These are phyloP conservation scores for Diutina ranongensis DNA, from an alignment of 1,139 yeast genomes.

Conservation along the genomic window DNA sequence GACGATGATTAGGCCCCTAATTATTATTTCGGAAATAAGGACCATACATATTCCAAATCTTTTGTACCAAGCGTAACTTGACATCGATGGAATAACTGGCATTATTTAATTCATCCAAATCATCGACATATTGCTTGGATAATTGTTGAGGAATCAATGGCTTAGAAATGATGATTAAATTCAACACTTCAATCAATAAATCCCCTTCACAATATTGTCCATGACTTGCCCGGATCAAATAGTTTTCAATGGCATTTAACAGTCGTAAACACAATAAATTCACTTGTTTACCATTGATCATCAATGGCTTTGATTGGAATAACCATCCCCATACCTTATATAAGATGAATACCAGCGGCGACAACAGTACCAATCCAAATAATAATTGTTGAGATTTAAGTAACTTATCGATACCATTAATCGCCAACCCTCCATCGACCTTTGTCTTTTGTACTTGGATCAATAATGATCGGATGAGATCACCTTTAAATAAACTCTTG, in stretches of 20 bases:
- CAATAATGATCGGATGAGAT: constrained; percentile 61
- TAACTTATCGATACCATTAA: constrained; percentile 81
- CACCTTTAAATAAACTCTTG: constrained; percentile 48
- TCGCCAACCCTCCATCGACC: constrained; percentile 87
- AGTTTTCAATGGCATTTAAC: constrained; percentile 47
- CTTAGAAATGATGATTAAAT: constrained; percentile 38
- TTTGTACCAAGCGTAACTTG: constrained; percentile 24
- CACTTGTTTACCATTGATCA: constrained; percentile 20
- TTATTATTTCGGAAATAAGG: constrained; percentile 17
- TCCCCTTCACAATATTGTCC: constrained; percentile 30
- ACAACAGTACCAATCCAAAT: constrained; percentile 80
- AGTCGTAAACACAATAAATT: constrained; percentile 37
- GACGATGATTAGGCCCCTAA: constrained; percentile 8
- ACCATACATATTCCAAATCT: constrained; percentile 48
- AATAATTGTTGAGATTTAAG: constrained; percentile 86
- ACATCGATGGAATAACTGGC: constrained; percentile 17
- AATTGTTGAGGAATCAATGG: constrained; percentile 35
- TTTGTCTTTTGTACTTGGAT: constrained; percentile 91
- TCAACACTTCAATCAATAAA: constrained; percentile 45
- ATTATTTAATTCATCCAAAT: constrained; percentile 35
- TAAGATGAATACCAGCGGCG: constrained; percentile 63
- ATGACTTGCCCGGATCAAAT: constrained; percentile 18
- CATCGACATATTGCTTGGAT: constrained; percentile 40
- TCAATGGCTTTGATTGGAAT: constrained; percentile 13
- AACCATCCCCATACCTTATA: constrained; percentile 19